phyloP scores from a whole-genome alignment of 2,329 filamentous ascomycete species.

The Sporothrix humicola region DNA sequence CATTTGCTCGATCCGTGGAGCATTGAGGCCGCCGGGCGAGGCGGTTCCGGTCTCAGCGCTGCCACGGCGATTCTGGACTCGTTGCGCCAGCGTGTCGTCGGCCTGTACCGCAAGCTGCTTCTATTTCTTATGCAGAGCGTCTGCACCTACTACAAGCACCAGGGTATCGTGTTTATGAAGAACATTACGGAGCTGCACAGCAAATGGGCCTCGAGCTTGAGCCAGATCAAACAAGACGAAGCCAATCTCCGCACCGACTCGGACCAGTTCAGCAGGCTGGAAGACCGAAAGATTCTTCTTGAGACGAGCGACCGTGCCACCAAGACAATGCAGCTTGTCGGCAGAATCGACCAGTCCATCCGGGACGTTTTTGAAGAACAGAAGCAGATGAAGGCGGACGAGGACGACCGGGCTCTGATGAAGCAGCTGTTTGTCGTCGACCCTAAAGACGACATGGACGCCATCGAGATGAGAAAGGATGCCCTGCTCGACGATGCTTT shows the following conservation, averaged over 20 bases:
- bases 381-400: background rate
- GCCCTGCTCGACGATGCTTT: slow-evolving; percentile 9
- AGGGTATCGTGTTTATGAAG: slow-evolving; percentile 41
- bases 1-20: slow-evolving; percentile 41
- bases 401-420: background rate
- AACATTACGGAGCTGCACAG: slow-evolving; percentile 43
- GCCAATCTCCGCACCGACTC: slow-evolving; percentile 2
- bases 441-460: slow-evolving; percentile 20
- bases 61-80: slow-evolving; percentile 35
- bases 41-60: background rate
- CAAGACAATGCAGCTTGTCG: background rate
- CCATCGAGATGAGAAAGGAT: slow-evolving; percentile 24
- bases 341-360: background rate
- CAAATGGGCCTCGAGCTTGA: slow-evolving; percentile 46
- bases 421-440: background rate
- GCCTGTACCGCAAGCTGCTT: slow-evolving; percentile 50
- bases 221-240: slow-evolving; percentile 44
- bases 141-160: slow-evolving; percentile 46
- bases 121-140: slow-evolving; percentile 51
- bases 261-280: background rate
- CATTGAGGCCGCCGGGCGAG: slow-evolving; percentile 6
- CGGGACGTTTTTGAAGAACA: background rate
- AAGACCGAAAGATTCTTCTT: background rate
- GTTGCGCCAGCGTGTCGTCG: slow-evolving; percentile 42
- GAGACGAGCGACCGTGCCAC: background rate